phyloP scores from a whole-genome alignment of 2,329 filamentous ascomycete species.

The Myotisia sp. region DNA sequence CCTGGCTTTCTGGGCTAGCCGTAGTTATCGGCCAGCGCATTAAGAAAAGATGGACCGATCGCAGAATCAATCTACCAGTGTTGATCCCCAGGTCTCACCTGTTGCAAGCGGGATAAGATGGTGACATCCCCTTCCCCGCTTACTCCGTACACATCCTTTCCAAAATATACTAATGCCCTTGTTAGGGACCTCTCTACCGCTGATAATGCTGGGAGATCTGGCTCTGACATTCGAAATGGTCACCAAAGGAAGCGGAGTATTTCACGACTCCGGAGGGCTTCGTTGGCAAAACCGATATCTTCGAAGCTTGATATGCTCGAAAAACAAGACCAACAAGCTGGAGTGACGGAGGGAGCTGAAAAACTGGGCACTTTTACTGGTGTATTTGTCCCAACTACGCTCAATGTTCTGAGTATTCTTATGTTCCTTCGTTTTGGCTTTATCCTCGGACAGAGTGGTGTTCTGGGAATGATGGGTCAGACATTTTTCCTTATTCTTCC shows the following conservation, averaged over 20 bases:
- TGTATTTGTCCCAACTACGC: slow-evolving; percentile 74
- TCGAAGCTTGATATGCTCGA: slow-evolving; percentile 20
- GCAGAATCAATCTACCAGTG: no score
- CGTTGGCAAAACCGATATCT: slow-evolving; percentile 11
- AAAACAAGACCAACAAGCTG: slow-evolving; percentile 16
- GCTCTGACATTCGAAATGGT: no score
- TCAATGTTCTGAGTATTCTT: slow-evolving; percentile 79
- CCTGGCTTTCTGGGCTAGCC: no score
- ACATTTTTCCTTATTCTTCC: slow-evolving; percentile 8
- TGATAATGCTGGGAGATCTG: no score
- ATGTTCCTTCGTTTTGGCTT: slow-evolving; percentile 86
- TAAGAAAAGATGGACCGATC: no score
- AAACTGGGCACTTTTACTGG: slow-evolving; percentile 67
- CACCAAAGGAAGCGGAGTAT: slow-evolving; percentile 7
- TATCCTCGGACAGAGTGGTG: slow-evolving; percentile 64
- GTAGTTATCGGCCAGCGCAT: no score
- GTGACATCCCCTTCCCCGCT: no score
- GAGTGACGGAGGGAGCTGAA: slow-evolving; percentile 23
- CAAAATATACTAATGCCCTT: not conserved
- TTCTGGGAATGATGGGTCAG: slow-evolving; percentile 65
- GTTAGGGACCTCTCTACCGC: not conserved
- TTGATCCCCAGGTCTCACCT: no score
- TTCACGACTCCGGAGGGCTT: slow-evolving; percentile 8
- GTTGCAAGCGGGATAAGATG: no score
- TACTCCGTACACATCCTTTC: no score